Percentiles rank a stretch among this genome's conserved stretches.
Conservation (phyloP, 1,284 basidiomycete species). For the Heterobasidion parviporum region DNA sequence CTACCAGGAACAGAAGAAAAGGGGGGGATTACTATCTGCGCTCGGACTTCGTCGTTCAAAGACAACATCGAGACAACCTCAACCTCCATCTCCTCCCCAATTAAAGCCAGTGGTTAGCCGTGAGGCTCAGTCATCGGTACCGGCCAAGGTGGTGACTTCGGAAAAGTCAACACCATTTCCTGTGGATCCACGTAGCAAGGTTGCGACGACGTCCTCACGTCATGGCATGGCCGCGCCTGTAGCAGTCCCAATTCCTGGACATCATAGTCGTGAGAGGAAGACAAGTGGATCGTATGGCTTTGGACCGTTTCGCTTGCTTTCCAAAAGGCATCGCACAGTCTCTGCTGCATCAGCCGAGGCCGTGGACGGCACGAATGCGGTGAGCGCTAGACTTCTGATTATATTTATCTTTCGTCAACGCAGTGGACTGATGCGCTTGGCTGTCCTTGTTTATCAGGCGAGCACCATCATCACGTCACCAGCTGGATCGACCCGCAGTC, state of each 20-base stretch:
- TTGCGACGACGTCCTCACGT: not conserved
- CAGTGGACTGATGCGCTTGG: not conserved
- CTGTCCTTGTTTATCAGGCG: constrained; percentile 25
- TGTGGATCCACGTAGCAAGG: constrained; percentile 15
- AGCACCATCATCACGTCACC: constrained; percentile 69
- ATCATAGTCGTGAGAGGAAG: constrained; percentile 25
- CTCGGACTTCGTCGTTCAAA: constrained; percentile 27
- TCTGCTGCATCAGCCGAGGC: constrained; percentile 72
- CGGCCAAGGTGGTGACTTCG: constrained; percentile 3
- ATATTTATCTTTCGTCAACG: constrained; percentile 9
- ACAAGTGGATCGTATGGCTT: constrained; percentile 36
- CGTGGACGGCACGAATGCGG: constrained; percentile 53
- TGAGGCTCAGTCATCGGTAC: not conserved
- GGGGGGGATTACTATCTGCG: constrained; percentile 18
- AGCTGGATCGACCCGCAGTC: constrained; percentile 58
- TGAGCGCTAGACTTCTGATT: constrained; percentile 26
- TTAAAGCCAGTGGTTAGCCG: not conserved
- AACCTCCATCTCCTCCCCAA: constrained; percentile 6
- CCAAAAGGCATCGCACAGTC: constrained; percentile 54
- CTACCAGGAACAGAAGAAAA: constrained; percentile 23
- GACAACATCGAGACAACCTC: constrained; percentile 22
- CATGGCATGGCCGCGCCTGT: constrained; percentile 12
- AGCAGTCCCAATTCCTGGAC: constrained; percentile 20
- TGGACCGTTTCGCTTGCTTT: constrained; percentile 53
- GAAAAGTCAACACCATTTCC: constrained; percentile 5